phyloP scores from a whole-genome alignment of 192 early-diverging fungal genomes.

The Dissophora globulifera region DNA sequence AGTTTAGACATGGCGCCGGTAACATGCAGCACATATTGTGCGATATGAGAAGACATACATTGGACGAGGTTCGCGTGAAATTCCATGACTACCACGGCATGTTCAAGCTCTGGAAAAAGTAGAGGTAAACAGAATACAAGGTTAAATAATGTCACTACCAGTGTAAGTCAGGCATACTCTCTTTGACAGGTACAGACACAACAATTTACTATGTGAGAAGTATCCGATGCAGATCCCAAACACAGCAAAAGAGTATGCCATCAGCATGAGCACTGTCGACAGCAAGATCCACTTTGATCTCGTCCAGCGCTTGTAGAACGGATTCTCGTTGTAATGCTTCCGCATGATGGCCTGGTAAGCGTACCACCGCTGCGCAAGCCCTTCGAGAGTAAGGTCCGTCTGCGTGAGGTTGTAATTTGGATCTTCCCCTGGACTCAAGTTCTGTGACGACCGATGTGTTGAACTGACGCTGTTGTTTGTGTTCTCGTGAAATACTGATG shows the following conservation, averaged over 20 bases:
- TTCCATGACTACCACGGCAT: slow-evolving; percentile 23
- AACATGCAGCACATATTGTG: too few relatives aligned
- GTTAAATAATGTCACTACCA: not conserved
- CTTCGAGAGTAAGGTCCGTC: slow-evolving; percentile 28
- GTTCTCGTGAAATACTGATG: not conserved
- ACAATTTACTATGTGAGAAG: slow-evolving; percentile 15
- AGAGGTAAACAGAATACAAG: not conserved
- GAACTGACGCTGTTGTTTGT: slow-evolving; percentile 7
- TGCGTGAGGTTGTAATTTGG: slow-evolving; percentile 18
- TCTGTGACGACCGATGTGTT: slow-evolving; percentile 17
- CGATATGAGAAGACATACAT: slow-evolving; percentile 14
- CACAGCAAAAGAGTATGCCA: slow-evolving; percentile 19
- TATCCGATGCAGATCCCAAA: slow-evolving; percentile 3
- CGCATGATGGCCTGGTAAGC: slow-evolving; percentile 39
- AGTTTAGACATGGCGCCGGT: too few relatives aligned
- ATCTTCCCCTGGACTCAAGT: not conserved
- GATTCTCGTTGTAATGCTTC: slow-evolving; percentile 28
- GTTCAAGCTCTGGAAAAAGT: not conserved
- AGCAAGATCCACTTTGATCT: slow-evolving; percentile 27
- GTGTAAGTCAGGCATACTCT: not conserved
- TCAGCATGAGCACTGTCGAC: slow-evolving; percentile 5
- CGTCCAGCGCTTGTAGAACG: slow-evolving; percentile 48
- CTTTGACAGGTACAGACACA: not conserved
- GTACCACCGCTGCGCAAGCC: slow-evolving; percentile 28
- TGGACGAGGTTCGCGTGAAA: slow-evolving; percentile 37